Percentiles rank a stretch among this genome's conserved stretches.
phyloP scores from a whole-genome alignment of 2,329 filamentous ascomycete genomes.

The Canariomyces notabilis region DNA sequence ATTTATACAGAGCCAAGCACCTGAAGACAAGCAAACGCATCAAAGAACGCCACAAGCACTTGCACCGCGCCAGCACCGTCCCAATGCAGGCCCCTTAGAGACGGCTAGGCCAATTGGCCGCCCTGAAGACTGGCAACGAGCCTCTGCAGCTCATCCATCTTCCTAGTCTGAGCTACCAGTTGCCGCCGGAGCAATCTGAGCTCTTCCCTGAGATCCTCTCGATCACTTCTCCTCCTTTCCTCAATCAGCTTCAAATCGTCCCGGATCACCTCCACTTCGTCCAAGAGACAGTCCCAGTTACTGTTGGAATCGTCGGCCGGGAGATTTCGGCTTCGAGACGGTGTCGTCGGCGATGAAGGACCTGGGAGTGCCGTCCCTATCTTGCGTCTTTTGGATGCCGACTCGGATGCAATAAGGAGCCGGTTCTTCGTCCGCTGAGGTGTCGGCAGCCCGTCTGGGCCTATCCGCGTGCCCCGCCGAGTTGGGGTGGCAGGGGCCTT shows the following conservation, averaged over 20 bases:
- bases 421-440: slow-evolving; percentile 4
- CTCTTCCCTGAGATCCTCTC: slow-evolving; percentile 40
- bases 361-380: background rate
- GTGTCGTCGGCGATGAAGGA: background rate
- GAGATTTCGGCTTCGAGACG: slow-evolving; percentile 1
- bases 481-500: slow-evolving; percentile 22
- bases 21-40: no score
- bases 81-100: no score
- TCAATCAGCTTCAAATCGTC: background rate
- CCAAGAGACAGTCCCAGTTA: background rate
- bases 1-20: no score
- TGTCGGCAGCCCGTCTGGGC: background rate
- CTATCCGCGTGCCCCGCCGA: background rate
- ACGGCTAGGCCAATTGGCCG: slow-evolving; percentile 7
- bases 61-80: no score
- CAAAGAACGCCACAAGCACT: no score
- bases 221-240: background rate
- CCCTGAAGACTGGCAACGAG: slow-evolving; percentile 17
- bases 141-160: slow-evolving; percentile 17
- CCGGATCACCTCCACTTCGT: background rate
- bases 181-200: no score
- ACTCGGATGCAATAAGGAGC: background rate
- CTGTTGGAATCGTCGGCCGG: background rate
- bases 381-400: slow-evolving; percentile 6
- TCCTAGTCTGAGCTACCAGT: slow-evolving; percentile 57